Percentiles rank a stretch among this genome's conserved stretches.
phyloP scores from a whole-genome alignment of 1,284 basidiomycete species.

The Malassezia dermatis region DNA sequence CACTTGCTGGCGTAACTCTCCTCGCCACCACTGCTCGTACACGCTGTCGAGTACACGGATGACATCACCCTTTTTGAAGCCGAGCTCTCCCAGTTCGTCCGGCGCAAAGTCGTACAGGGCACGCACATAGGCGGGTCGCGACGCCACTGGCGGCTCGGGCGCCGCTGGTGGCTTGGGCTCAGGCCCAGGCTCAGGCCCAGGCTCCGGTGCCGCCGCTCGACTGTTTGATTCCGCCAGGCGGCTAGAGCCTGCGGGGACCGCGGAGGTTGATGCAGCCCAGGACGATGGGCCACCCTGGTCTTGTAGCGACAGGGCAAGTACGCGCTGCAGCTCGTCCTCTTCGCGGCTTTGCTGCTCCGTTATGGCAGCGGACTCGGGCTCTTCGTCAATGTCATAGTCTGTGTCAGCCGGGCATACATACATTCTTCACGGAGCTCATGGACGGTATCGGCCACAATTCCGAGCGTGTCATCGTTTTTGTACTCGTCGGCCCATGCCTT shows the following conservation, averaged over 20 bases:
- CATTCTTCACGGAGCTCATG: constrained; percentile 71
- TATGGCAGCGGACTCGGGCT: constrained; percentile 3
- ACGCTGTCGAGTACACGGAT: constrained; percentile 91
- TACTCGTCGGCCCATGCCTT: constrained; percentile 70
- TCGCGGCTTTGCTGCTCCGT: constrained; percentile 31
- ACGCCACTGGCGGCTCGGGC: constrained; percentile 45
- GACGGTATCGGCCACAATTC: constrained; percentile 83
- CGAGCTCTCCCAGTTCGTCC: constrained; percentile 78
- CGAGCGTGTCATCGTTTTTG: constrained; percentile 66
- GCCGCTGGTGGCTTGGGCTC: constrained; percentile 14
- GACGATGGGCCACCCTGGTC: constrained; percentile 25
- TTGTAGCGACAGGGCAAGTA: constrained; percentile 38
- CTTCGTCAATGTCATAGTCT: constrained; percentile 24
- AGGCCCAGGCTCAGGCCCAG: neutral
- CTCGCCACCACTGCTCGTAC: constrained; percentile 97
- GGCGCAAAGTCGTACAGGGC: constrained; percentile 85
- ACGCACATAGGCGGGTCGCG: constrained; percentile 55
- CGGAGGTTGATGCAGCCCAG: neutral
- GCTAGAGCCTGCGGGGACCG: neutral
- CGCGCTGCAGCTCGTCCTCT: constrained; percentile 43
- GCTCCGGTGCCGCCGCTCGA: neutral
- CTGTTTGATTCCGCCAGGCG: neutral
- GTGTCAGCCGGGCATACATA: constrained; percentile 16
- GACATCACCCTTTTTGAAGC: constrained; percentile 83
- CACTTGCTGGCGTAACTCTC: constrained; percentile 78